Evolutionary conservation across 2,329 filamentous ascomycete species (phyloP).

Genomic region (Fusarium cyanostomum): DNA sequence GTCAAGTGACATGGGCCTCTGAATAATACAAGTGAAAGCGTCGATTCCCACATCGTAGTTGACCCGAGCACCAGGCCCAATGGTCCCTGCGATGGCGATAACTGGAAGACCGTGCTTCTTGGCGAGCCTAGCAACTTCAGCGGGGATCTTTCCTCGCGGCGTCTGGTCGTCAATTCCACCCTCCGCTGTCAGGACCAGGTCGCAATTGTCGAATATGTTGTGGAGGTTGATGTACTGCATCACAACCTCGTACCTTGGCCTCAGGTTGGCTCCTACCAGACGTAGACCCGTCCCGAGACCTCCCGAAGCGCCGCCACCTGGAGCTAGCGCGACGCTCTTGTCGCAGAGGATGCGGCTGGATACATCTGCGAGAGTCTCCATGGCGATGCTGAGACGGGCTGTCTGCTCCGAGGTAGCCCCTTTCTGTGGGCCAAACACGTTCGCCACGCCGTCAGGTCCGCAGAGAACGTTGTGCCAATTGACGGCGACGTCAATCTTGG

Average conservation of each 20-base stretch:
- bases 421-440: slow-evolving; percentile 62
- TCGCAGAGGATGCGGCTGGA: slow-evolving; percentile 47
- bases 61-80: slow-evolving; percentile 47
- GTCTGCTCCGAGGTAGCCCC: slow-evolving; percentile 57
- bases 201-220: slow-evolving; percentile 56
- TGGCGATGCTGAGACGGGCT: slow-evolving; percentile 52
- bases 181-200: slow-evolving; percentile 63
- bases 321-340: slow-evolving; percentile 48
- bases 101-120: slow-evolving; percentile 57
- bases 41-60: slow-evolving; percentile 49
- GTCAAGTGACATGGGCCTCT: slow-evolving; percentile 45
- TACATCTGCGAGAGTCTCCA: slow-evolving; percentile 54
- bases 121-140: slow-evolving; percentile 59
- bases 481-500: slow-evolving; percentile 59
- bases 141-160: slow-evolving; percentile 62
- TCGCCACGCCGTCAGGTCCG: slow-evolving; percentile 58
- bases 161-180: slow-evolving; percentile 63
- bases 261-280: slow-evolving; percentile 56
- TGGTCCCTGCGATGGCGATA: slow-evolving; percentile 51
- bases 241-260: slow-evolving; percentile 59
- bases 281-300: slow-evolving; percentile 62
- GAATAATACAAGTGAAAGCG: slow-evolving; percentile 48
- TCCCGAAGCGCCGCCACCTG: slow-evolving; percentile 62
- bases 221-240: slow-evolving; percentile 61
- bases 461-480: slow-evolving; percentile 63